Evolutionary conservation across 2,329 filamentous ascomycete species (phyloP).

Genomic region (Cladosporium sp.): DNA sequence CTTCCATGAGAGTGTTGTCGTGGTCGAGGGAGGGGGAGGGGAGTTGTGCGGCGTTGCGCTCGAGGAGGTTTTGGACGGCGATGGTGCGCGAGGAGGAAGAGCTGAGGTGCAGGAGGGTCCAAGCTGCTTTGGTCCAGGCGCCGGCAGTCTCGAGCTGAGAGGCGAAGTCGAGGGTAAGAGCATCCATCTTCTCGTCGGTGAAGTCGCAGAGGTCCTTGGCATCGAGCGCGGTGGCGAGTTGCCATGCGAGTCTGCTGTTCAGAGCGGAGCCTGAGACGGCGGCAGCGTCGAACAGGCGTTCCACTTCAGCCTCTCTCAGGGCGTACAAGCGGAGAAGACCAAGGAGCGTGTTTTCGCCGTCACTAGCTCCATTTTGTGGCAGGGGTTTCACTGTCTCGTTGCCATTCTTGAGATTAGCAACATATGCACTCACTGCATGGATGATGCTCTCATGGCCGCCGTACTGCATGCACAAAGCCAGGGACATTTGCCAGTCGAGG

Average conservation of each 20-base stretch:
- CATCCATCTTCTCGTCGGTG: slow-evolving; percentile 53
- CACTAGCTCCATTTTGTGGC: slow-evolving; percentile 35
- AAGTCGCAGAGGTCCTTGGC: slow-evolving; percentile 28
- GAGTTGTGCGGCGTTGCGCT: slow-evolving; percentile 67
- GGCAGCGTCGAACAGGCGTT: slow-evolving; percentile 69
- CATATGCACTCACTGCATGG: slow-evolving; percentile 68
- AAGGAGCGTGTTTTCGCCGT: slow-evolving; percentile 77
- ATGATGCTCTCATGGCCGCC: slow-evolving; percentile 65
- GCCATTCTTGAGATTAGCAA: slow-evolving; percentile 66
- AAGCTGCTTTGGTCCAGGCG: slow-evolving; percentile 25
- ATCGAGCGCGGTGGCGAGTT: slow-evolving; percentile 62
- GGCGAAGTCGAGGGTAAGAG: slow-evolving; percentile 53
- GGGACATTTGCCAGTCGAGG: slow-evolving; percentile 89
- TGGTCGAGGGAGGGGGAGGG: slow-evolving; percentile 33
- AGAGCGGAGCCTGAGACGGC: slow-evolving; percentile 72
- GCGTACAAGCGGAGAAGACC: slow-evolving; percentile 67
- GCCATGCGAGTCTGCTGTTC: slow-evolving; percentile 76
- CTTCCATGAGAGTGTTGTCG: slow-evolving; percentile 41
- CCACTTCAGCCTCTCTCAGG: slow-evolving; percentile 45
- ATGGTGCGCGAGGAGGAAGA: slow-evolving; percentile 20
- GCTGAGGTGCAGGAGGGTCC: slow-evolving; percentile 30
- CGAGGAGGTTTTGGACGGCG: slow-evolving; percentile 50
- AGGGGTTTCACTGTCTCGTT: slow-evolving; percentile 63
- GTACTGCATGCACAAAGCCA: slow-evolving; percentile 90
- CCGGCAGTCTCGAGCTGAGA: slow-evolving; percentile 28